phyloP scores from a whole-genome alignment of 176 grass and related monocot genomes.

The Poa pratensis region DNA sequence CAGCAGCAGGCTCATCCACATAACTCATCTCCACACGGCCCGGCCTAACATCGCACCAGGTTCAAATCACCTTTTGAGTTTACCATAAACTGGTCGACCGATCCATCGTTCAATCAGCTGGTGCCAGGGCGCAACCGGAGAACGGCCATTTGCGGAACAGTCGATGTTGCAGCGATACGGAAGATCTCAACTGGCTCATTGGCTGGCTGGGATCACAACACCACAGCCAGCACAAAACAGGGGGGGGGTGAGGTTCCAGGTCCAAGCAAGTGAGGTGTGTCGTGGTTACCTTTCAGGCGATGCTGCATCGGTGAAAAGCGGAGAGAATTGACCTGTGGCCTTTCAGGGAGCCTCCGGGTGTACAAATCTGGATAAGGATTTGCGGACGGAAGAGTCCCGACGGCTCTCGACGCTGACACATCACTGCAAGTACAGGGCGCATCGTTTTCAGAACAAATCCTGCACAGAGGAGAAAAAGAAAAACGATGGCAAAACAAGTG shows the following conservation, averaged over 20 bases:
- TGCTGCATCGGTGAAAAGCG: conserved; percentile 62
- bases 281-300: conserved; percentile 39
- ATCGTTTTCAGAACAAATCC: conserved; percentile 40
- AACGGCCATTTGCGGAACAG: background rate
- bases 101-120: conserved; percentile 24
- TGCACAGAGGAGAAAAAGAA: conserved; percentile 29
- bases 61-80: conserved; percentile 36
- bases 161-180: conserved; percentile 2
- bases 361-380: conserved; percentile 60
- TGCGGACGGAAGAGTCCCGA: conserved; percentile 53
- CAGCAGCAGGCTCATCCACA: conserved; percentile 48
- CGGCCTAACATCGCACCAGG: conserved; percentile 36
- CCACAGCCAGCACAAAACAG: conserved; percentile 19
- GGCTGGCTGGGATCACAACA: conserved; percentile 44
- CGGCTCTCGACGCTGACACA: conserved; percentile 45
- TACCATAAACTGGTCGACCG: conserved; percentile 26
- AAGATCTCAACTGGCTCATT: conserved; percentile 22
- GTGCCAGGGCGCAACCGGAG: background rate
- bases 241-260: conserved; percentile 38
- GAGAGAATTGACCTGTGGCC: conserved; percentile 51
- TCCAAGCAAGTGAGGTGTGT: conserved; percentile 32
- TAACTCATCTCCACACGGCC: background rate
- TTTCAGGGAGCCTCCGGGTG: conserved; percentile 40
- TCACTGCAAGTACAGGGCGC: conserved; percentile 47
- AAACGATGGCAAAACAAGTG: conserved; percentile 16